phyloP scores from a whole-genome alignment of 345 rosid species.

The Hibiscus tridactylites region DNA sequence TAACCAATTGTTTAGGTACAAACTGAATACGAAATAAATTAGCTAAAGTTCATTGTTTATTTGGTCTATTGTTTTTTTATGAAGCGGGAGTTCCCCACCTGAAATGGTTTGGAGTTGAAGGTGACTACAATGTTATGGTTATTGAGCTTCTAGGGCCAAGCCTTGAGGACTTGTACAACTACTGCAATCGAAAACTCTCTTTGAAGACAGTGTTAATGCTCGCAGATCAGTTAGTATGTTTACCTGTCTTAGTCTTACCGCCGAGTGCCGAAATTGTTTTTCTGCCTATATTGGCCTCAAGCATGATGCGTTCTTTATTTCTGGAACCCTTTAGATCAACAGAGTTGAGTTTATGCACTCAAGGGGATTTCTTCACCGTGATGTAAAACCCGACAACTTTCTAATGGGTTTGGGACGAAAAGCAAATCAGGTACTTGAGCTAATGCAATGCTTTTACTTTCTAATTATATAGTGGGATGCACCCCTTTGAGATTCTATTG shows the following conservation, averaged over 20 bases:
- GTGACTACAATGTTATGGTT: constrained; percentile 52
- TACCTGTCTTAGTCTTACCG: neutral
- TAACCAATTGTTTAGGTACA: too few species aligned
- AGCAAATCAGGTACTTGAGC: constrained; percentile 69
- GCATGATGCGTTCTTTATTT: neutral
- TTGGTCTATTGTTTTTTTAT: neutral
- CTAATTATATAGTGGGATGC: neutral
- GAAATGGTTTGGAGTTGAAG: constrained; percentile 61
- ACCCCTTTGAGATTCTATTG: neutral
- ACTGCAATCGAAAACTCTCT: constrained; percentile 48
- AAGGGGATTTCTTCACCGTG: constrained; percentile 92
- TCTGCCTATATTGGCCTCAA: neutral
- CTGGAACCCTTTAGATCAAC: constrained; percentile 41
- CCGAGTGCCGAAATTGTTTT: neutral
- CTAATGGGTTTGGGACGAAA: constrained; percentile 91
- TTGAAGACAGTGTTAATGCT: constrained; percentile 63
- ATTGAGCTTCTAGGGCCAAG: constrained; percentile 66
- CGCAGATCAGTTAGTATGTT: constrained; percentile 57
- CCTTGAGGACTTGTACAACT: constrained; percentile 58
- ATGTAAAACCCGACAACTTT: constrained; percentile 95
- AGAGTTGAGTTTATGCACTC: constrained; percentile 95
- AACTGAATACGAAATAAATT: neutral
- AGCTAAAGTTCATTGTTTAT: constrained; percentile 2
- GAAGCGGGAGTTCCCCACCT: constrained; percentile 55
- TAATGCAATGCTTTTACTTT: neutral